Conservation (phyloP, 495 filamentous ascomycete genomes). For the Hypoxylon cercidicola region DNA sequence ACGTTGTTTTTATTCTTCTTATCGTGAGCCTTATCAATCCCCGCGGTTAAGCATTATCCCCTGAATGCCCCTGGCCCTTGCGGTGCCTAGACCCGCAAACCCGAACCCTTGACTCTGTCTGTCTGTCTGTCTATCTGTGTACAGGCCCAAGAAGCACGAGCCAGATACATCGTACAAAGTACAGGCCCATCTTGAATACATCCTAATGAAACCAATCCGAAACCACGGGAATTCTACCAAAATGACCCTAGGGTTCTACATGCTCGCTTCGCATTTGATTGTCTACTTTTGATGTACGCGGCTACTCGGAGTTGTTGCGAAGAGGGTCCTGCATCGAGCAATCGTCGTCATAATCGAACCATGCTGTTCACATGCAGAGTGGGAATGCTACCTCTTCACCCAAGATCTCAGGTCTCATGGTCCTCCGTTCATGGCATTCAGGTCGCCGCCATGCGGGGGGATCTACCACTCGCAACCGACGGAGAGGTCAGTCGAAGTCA, state of each 20-base stretch:
- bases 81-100: constrained; percentile 24
- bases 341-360: constrained; percentile 38
- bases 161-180: constrained; percentile 15
- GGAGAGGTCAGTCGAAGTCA: background rate
- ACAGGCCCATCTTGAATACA: constrained; percentile 11
- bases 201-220: constrained; percentile 39
- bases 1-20: constrained; percentile 8
- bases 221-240: constrained; percentile 37
- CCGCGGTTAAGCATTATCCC: constrained; percentile 19
- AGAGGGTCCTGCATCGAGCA: constrained; percentile 12
- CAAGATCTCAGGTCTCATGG: constrained; percentile 13
- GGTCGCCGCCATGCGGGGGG: constrained; percentile 10
- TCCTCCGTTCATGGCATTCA: constrained; percentile 3
- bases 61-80: constrained; percentile 20
- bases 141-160: constrained; percentile 6
- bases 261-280: constrained; percentile 5
- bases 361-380: constrained; percentile 14
- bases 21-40: constrained; percentile 3
- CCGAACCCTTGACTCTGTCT: constrained; percentile 9
- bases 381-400: constrained; percentile 5
- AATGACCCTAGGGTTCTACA: constrained; percentile 10
- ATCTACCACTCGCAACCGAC: constrained; percentile 23
- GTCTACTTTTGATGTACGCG: constrained; percentile 26
- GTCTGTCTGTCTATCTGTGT: too few relatives aligned
- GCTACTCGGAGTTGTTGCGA: constrained; percentile 9